Base-by-base conservation (phyloP, 805 yeast genomes). In the Tetrapisispora fleetii region DNA sequence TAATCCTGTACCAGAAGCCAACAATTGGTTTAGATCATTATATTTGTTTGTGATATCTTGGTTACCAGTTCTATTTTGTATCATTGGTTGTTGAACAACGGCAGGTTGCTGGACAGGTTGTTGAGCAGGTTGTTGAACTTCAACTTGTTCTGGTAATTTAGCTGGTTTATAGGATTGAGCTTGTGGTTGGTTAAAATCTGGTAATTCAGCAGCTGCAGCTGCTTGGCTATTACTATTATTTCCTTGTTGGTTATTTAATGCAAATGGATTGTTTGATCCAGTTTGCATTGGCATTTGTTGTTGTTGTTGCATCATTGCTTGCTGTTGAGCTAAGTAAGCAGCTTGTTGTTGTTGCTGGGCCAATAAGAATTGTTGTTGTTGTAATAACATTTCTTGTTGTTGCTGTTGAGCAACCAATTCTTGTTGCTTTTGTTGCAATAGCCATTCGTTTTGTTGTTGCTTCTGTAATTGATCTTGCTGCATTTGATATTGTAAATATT, bases 1-100 rank as follows among this genome's bases (percentile, higher is more conserved):
- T 49, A 88, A 73, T 32, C 96, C 97, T 0, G 95, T 86, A 28
- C 96, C 97, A 40, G 80, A 78, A 13, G 93, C 87, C 54, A 91
- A 71, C 48, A 90, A 72, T 47, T 77, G 76, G 69, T 89, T 89
- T 60, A 91, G 76, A 51, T 85, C 90, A 52, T 88, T 72, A 74
- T 78, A 68, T 59, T 77, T 72, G 41, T 78, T 79, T 52, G 78
- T 75, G 59, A 79, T 74, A 50, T 67, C 70, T 58, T 76, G 77
- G 27, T 76, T 72, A 16, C 83, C 83, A 1, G 83, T 77, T 46
- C 73, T 66, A 3, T 73, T 71, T 54, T 68, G 77, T 27, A 63
- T 65, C 42, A 78, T 50, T 46, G 76, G 75, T 52, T 66, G 69
- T 51, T 63, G 64, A 4, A 42, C 37, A 21, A n/a, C n/a, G n/a